phyloP scores from a whole-genome alignment of 148 eudicot genomes.

The Fagopyrum homotropicum region DNA sequence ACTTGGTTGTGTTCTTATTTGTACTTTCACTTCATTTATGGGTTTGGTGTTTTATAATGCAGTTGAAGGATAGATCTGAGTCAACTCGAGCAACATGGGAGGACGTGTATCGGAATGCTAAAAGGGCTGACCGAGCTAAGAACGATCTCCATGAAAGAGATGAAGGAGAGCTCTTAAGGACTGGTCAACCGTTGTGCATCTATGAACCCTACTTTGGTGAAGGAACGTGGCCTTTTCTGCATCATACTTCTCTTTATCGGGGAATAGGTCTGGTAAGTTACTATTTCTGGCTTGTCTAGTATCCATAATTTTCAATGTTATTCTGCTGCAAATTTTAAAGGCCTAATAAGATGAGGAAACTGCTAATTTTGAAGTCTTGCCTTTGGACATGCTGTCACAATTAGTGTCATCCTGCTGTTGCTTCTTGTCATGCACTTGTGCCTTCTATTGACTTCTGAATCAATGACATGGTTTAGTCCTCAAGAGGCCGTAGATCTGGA shows the following conservation, averaged over 20 bases:
- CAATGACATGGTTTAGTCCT: constrained; percentile 35
- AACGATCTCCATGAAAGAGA: constrained; percentile 84
- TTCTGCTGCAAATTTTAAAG: too few relatives aligned
- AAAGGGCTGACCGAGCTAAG: constrained; percentile 59
- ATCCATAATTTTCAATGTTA: not conserved
- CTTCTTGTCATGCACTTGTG: not conserved
- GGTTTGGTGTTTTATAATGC: constrained; percentile 21
- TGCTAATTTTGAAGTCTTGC: too few relatives aligned
- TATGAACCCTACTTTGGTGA: constrained; percentile 89
- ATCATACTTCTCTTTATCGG: constrained; percentile 69
- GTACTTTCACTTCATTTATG: not conserved
- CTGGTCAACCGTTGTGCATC: constrained; percentile 89
- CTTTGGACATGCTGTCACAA: too few relatives aligned
- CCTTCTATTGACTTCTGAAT: not conserved
- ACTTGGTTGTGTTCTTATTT: not conserved
- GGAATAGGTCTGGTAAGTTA: constrained; percentile 82
- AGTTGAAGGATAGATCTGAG: constrained; percentile 92
- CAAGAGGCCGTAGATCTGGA: constrained; percentile 70
- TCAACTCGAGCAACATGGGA: constrained; percentile 84
- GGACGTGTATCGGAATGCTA: constrained; percentile 70
- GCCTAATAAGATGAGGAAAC: too few relatives aligned
- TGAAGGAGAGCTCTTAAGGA: constrained; percentile 94
- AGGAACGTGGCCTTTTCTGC: constrained; percentile 96
- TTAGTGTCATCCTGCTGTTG: not conserved
- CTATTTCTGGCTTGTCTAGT: not conserved